These are phyloP conservation scores for Fragaria vesca DNA, from an alignment of 306 rosid species.

Conservation along the genomic window DNA sequence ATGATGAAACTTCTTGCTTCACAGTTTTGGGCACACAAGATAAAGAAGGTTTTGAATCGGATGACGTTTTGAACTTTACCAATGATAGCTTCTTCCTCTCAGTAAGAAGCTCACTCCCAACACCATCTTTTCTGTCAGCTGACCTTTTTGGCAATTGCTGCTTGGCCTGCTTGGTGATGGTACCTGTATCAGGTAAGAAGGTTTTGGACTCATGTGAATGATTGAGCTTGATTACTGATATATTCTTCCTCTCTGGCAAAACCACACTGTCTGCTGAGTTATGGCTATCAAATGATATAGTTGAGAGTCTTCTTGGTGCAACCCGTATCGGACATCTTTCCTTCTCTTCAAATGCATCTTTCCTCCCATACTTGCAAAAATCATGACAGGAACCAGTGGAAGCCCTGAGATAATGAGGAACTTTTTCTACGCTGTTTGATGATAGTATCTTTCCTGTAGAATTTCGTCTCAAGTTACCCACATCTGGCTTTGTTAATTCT, in stretches of 20 bases:
- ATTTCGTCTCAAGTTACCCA: constrained; percentile 39
- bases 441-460: constrained; percentile 50
- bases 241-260: constrained; percentile 31
- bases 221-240: constrained; percentile 21
- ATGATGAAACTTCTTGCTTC: constrained; percentile 39
- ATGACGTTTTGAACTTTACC: constrained; percentile 36
- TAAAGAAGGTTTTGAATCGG: constrained; percentile 22
- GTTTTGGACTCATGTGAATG: constrained; percentile 34
- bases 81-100: constrained; percentile 39
- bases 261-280: constrained; percentile 29
- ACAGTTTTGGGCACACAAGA: constrained; percentile 31
- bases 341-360: constrained; percentile 38
- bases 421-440: constrained; percentile 30
- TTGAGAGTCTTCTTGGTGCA: constrained; percentile 31
- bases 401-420: constrained; percentile 76
- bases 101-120: constrained; percentile 21
- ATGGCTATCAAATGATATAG: constrained; percentile 29
- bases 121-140: constrained; percentile 30
- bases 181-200: constrained; percentile 13
- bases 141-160: constrained; percentile 29
- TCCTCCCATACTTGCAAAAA: constrained; percentile 68
- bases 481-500: constrained; percentile 29
- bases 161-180: not conserved
- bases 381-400: constrained; percentile 94
- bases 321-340: constrained; percentile 40